These are phyloP conservation scores for Pythium aphanidermatum DNA, from an alignment of 352 stramenopile genomes.

Conservation along the genomic window DNA sequence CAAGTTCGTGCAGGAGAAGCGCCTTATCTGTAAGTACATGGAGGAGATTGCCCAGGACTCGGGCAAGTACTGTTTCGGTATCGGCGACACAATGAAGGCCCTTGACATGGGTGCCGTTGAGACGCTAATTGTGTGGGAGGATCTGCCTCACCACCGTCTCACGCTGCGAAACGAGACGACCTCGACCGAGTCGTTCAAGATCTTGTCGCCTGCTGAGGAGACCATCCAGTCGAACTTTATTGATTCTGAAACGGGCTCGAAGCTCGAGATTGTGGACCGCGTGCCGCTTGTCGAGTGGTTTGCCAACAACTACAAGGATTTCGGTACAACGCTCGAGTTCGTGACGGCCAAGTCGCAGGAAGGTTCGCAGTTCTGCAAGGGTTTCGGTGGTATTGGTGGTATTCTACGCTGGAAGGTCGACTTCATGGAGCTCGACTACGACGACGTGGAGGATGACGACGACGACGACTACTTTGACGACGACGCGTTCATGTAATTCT, in stretches of 20 bases:
- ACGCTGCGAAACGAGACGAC: conserved; percentile 93
- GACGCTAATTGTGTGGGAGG: conserved; percentile 99
- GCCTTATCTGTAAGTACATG: conserved; percentile 99
- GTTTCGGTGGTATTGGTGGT: conserved; percentile 99
- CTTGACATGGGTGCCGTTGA: conserved; percentile 98
- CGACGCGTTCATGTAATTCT: conserved; percentile 81
- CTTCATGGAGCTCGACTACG: conserved; percentile 97
- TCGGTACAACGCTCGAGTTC: conserved; percentile 98
- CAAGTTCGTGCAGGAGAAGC: conserved; percentile 99
- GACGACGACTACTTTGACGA: conserved; percentile 86
- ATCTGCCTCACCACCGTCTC: conserved; percentile 94
- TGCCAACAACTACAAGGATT: conserved; percentile 99
- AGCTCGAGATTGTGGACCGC: conserved; percentile 97
- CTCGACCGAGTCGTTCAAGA: conserved; percentile 75
- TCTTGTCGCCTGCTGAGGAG: conserved; percentile 84
- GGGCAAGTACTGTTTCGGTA: conserved; percentile 99
- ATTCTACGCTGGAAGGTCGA: conserved; percentile 99
- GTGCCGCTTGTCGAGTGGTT: conserved; percentile 98
- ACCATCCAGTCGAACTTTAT: conserved; percentile 95
- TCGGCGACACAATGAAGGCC: conserved; percentile 97
- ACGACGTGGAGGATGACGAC: conserved; percentile 84
- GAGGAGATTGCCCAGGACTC: conserved; percentile 99
- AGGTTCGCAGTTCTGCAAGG: conserved; percentile 99
- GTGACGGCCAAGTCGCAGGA: conserved; percentile 98
- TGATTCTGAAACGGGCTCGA: conserved; percentile 91